A percentile compares a stretch with the other conserved stretches of the same genome.
Evolutionary conservation across 2,329 filamentous ascomycete genomes (phyloP).

Genomic region (Xylariaceae sp.): DNA sequence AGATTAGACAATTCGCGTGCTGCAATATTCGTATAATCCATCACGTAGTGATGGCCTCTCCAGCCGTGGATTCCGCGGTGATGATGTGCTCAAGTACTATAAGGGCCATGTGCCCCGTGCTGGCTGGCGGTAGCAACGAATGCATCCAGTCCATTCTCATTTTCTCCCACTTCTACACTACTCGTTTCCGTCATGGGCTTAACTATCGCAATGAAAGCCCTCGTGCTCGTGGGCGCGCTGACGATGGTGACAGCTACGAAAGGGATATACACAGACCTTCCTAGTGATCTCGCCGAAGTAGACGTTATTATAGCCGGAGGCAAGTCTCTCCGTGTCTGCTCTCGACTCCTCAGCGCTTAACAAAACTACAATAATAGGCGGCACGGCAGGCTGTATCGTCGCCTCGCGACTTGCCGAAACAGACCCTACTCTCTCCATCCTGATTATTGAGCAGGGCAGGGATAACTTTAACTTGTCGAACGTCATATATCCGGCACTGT

Average conservation of each 20-base stretch:
- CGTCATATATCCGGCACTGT: slow-evolving; percentile 51
- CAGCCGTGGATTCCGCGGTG: background rate
- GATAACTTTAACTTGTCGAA: slow-evolving; percentile 17
- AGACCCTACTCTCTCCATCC: slow-evolving; percentile 22
- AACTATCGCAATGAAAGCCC: background rate
- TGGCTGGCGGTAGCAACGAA: background rate
- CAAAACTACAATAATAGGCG: slow-evolving; percentile 6
- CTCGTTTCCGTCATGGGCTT: background rate
- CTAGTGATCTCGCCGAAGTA: background rate
- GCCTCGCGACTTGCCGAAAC: slow-evolving; percentile 21
- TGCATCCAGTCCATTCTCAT: background rate
- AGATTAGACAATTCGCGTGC: background rate
- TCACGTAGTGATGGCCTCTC: background rate
- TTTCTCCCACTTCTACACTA: background rate
- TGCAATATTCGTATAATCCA: background rate
- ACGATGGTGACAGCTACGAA: background rate
- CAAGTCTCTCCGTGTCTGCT: background rate
- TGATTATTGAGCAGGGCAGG: slow-evolving; percentile 21
- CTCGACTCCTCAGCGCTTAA: background rate
- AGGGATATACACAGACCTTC: background rate
- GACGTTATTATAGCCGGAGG: background rate
- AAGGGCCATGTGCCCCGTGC: background rate
- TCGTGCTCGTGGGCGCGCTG: background rate
- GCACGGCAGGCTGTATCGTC: slow-evolving; percentile 23
- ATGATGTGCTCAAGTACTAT: background rate